These are phyloP conservation scores for Linnemannia schmuckeri DNA, from an alignment of 192 early-diverging fungal species.

Conservation along the genomic window DNA sequence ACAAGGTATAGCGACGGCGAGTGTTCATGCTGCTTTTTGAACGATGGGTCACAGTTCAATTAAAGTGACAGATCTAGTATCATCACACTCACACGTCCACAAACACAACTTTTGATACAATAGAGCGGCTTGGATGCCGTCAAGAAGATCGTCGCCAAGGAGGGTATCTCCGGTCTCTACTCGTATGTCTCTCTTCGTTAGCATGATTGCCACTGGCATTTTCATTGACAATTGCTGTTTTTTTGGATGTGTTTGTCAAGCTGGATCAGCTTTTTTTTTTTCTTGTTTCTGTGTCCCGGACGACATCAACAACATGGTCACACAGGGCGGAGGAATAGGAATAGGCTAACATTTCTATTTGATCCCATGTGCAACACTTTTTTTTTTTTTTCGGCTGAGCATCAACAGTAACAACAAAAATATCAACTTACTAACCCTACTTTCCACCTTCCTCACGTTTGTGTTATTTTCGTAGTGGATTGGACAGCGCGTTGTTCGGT, in stretches of 20 bases:
- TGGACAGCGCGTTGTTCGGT: slow-evolving; percentile 96
- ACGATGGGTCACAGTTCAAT: neutral
- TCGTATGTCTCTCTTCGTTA: slow-evolving; percentile 68
- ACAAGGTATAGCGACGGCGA: slow-evolving; percentile 60
- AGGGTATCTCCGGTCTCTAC: slow-evolving; percentile 92
- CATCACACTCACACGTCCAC: neutral
- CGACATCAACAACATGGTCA: neutral
- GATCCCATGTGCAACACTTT: neutral
- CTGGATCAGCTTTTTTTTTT: neutral
- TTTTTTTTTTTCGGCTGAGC: neutral
- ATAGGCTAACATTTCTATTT: neutral
- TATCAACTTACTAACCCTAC: neutral
- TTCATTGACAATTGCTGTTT: neutral
- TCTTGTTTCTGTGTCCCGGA: neutral
- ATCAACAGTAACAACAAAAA: neutral
- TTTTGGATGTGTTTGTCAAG: neutral
- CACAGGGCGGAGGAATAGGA: neutral
- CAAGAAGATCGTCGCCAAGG: slow-evolving; percentile 89
- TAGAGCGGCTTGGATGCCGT: slow-evolving; percentile 80
- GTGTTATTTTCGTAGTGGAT: slow-evolving; percentile 70
- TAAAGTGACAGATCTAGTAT: slow-evolving; percentile 40
- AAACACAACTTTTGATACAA: neutral
- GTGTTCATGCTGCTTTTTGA: neutral
- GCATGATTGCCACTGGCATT: neutral
- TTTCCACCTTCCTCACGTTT: neutral